Evolutionary conservation across 129 eudicot species (phyloP).

Genomic region (Flaveria trinervia): DNA sequence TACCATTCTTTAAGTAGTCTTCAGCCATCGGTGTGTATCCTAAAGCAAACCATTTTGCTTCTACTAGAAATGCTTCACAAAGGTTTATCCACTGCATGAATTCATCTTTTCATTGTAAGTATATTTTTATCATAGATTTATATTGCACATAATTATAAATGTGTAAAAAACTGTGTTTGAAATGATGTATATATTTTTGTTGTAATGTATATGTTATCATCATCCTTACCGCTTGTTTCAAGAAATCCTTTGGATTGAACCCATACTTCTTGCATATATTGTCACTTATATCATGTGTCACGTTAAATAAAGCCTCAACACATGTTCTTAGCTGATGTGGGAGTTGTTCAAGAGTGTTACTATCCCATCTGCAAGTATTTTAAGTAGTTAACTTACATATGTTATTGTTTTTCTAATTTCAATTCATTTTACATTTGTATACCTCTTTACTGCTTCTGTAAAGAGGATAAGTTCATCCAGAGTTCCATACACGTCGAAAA

Average conservation of each 20-base stretch:
- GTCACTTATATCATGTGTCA: conserved; percentile 41
- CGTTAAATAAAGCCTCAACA: conserved; percentile 48
- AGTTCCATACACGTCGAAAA: conserved; percentile 65
- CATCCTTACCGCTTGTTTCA: conserved; percentile 34
- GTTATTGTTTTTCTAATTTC: neutral
- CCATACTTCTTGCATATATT: conserved; percentile 40
- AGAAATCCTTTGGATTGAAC: conserved; percentile 39
- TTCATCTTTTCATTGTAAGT: neutral
- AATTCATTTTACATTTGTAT: neutral
- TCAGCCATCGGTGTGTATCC: conserved; percentile 43
- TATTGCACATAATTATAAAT: neutral
- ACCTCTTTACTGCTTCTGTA: conserved; percentile 59
- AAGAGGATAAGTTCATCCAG: conserved; percentile 49
- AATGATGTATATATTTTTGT: no score
- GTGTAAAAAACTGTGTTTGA: no score
- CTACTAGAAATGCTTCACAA: conserved; percentile 58
- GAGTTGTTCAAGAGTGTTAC: conserved; percentile 33
- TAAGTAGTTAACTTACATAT: neutral
- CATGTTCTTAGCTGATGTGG: conserved; percentile 56
- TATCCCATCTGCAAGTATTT: conserved; percentile 55
- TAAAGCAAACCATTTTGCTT: conserved; percentile 55
- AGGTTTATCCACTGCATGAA: conserved; percentile 55
- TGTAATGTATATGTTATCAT: neutral
- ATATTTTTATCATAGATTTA: neutral
- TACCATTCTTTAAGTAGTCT: conserved; percentile 51